phyloP scores from a whole-genome alignment of 225 moss, liverwort and hornwort genomes.

The Polytrichum commune region DNA sequence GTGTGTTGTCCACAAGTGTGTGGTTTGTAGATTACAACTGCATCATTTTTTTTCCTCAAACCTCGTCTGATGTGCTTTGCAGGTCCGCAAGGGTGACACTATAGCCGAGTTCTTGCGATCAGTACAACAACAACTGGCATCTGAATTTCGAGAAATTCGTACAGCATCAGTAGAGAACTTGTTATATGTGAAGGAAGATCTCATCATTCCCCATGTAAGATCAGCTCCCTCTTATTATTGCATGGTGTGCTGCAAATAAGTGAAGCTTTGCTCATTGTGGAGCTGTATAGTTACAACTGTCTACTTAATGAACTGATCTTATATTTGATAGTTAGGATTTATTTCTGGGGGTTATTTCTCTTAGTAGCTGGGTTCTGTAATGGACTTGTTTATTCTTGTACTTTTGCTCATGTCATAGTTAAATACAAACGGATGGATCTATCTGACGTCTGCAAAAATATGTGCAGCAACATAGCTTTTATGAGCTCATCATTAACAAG shows the following conservation, averaged over 20 bases:
- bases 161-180: constrained; percentile 98
- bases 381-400: too few relatives aligned
- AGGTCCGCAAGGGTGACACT: constrained; percentile 97
- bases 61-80: constrained; percentile 4
- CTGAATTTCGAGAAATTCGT: constrained; percentile 97
- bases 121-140: constrained; percentile 94
- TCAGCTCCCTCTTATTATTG: neutral
- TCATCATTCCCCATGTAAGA: constrained; percentile 95
- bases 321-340: too few relatives aligned
- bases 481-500: constrained; percentile 93
- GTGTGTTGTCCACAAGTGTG: neutral
- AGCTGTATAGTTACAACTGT: too few relatives aligned
- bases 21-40: neutral
- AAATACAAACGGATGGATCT: too few relatives aligned
- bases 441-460: neutral
- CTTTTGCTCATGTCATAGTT: too few relatives aligned
- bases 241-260: too few relatives aligned
- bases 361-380: too few relatives aligned
- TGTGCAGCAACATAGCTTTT: constrained; percentile 97
- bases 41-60: neutral
- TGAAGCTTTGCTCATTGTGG: too few relatives aligned
- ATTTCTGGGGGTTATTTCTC: too few relatives aligned
- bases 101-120: constrained; percentile 95
- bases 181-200: constrained; percentile 96
- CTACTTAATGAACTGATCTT: too few relatives aligned